phyloP scores from a whole-genome alignment of 139 green algal species.

The Chlamydomonas sphaeroides region DNA sequence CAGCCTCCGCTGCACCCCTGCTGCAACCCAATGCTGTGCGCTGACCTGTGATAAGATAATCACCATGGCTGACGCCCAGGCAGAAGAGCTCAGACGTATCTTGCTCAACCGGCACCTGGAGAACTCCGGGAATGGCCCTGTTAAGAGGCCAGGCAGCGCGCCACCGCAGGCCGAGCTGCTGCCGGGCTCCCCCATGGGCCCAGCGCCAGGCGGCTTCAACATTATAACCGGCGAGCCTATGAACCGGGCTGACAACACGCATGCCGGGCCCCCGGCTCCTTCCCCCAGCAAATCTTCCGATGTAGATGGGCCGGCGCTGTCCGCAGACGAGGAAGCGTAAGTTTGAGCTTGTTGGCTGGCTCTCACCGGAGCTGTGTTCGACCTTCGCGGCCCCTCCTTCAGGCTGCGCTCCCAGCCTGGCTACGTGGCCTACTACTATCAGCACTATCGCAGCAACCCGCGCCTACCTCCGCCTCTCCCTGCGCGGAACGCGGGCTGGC shows the following conservation, averaged over 20 bases:
- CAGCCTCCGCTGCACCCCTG: too few relatives aligned
- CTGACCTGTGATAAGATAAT: too few relatives aligned
- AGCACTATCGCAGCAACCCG: conserved; percentile 50
- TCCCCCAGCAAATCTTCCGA: neutral
- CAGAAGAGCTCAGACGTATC: conserved; percentile 27
- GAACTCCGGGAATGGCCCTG: neutral
- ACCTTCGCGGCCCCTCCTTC: neutral
- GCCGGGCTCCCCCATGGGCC: conserved; percentile 4
- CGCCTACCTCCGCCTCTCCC: conserved; percentile 40
- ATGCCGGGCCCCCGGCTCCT: neutral
- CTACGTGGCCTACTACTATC: conserved; percentile 47
- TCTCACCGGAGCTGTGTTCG: neutral
- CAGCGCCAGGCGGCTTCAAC: neutral
- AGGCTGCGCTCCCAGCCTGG: conserved; percentile 22
- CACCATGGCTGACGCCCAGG: neutral
- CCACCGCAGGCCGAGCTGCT: conserved; percentile 36
- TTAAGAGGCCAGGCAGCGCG: conserved; percentile 3
- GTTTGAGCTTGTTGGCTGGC: neutral
- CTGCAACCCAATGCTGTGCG: too few relatives aligned
- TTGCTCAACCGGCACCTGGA: conserved; percentile 18
- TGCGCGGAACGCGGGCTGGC: neutral
- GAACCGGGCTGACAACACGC: neutral
- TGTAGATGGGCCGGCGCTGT: neutral
- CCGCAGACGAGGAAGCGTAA: conserved; percentile 28
- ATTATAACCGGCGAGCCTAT: conserved; percentile 27